phyloP scores from a whole-genome alignment of 2,329 filamentous ascomycete species.

The Colletotrichum magnum region DNA sequence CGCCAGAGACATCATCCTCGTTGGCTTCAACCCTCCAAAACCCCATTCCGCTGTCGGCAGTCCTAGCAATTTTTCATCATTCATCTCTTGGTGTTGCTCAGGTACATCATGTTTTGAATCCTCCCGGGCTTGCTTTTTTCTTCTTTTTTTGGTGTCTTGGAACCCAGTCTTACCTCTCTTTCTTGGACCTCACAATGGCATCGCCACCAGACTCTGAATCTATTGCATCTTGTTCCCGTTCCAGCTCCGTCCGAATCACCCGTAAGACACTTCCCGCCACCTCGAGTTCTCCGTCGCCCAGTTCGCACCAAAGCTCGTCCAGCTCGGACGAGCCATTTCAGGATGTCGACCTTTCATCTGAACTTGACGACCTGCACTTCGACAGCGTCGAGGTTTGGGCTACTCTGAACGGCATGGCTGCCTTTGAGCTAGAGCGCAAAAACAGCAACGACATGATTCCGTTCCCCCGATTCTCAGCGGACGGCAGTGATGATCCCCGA shows the following conservation, averaged over 20 bases:
- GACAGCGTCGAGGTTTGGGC: constrained; percentile 52
- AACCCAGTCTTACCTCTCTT: constrained; percentile 52
- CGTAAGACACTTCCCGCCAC: constrained; percentile 56
- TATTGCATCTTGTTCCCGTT: constrained; percentile 50
- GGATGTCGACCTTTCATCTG: constrained; percentile 50
- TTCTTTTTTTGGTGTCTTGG: constrained; percentile 60
- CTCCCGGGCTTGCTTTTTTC: constrained; percentile 46
- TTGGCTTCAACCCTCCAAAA: constrained; percentile 30
- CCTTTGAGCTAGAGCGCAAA: constrained; percentile 55
- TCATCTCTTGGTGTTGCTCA: constrained; percentile 42
- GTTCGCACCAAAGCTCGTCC: constrained; percentile 32
- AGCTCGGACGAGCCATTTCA: constrained; percentile 48
- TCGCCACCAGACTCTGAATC: constrained; percentile 48
- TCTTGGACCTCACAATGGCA: constrained; percentile 52
- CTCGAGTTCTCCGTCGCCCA: constrained; percentile 47
- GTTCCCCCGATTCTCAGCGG: constrained; percentile 44
- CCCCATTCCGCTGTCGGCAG: constrained; percentile 18
- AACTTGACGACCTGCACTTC: constrained; percentile 44
- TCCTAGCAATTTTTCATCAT: constrained; percentile 34
- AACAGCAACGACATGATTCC: constrained; percentile 34
- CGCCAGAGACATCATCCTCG: constrained; percentile 31
- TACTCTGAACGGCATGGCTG: constrained; percentile 57
- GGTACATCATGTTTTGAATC: constrained; percentile 58
- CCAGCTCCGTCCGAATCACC: constrained; percentile 55
- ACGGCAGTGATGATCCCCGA: constrained; percentile 39